Evolutionary conservation across 345 rosid genomes (phyloP), one percentile per base, ranked within the genome.

Genomic region (Gossypium stocksii): DNA sequence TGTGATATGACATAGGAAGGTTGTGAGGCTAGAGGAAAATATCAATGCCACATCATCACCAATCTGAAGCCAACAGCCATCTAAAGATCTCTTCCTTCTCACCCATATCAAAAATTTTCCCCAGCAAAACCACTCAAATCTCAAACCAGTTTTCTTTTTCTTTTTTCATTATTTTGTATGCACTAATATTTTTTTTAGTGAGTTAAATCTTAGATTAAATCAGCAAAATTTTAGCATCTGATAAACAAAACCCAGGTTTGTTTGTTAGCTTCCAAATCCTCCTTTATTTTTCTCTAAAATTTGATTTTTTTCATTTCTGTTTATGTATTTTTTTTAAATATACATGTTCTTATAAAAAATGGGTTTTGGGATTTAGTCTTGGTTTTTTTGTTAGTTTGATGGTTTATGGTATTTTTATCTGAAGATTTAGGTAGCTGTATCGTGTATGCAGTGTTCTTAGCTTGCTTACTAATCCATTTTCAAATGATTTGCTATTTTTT

Each of bases 11-110:
- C 83, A 64, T 63, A 48, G 9, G n/a, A 20, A n/a, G 79, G 76
- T 80, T 80, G 71, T 79, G 71, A 58, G 73, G 80, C 59, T 79
- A 74, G 86, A 81, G 89, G 82, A 87, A 89, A 89, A 89, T 89
- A 89, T 89, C 93, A 77, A 62, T 71, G 88, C 88, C 90, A 89
- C 90, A 89, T 85, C 62, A 2, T 67, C 89, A 73, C 41, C 70
- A 69, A 82, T 70, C 76, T 74, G 9, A 9, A 25, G 78, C 74
- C 27, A 12, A 72, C 80, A 73, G 79, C 62, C 86, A 49, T 75
- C 43, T 71, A 85, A 89, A 87, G 93, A 84, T 87, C 82, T 64
- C 71, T 20, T 88, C 85, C 53, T 53, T 53, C 65, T 58, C 62
- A 11, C 16, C 62, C 23, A 58, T 10, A 58, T 58, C 62, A 58